Percentiles rank a stretch among this genome's conserved stretches.
Evolutionary conservation across 1,139 yeast species (phyloP).

Genomic region (Saccharomyces hybrid): DNA sequence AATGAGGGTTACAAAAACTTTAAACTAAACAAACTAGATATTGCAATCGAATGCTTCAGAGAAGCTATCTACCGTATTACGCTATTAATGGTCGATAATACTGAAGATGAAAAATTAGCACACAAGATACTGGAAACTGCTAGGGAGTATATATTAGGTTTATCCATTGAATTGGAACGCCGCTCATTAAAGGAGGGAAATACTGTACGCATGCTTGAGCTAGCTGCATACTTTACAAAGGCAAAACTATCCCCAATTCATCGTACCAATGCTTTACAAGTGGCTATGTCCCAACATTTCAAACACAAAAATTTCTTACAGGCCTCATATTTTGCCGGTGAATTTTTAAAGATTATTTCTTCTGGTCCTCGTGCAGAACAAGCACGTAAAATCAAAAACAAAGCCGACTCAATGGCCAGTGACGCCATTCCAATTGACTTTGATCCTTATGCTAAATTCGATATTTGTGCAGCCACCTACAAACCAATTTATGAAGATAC

Average conservation of each 20-base stretch:
- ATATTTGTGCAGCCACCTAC: conserved; percentile 75
- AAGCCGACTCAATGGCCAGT: conserved; percentile 69
- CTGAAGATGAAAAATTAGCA: conserved; percentile 72
- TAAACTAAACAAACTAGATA: conserved; percentile 72
- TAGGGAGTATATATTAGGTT: conserved; percentile 85
- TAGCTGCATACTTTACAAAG: conserved; percentile 92
- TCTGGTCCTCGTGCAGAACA: conserved; percentile 81
- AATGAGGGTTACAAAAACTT: conserved; percentile 75
- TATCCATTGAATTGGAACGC: conserved; percentile 83
- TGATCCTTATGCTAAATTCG: conserved; percentile 87
- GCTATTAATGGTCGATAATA: conserved; percentile 60
- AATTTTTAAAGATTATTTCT: conserved; percentile 59
- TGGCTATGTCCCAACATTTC: conserved; percentile 90
- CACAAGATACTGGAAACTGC: conserved; percentile 64
- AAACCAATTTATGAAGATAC: conserved; percentile 84
- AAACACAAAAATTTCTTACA: conserved; percentile 79
- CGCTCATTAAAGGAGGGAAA: conserved; percentile 66
- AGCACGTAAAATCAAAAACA: conserved; percentile 73
- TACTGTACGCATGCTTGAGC: conserved; percentile 77
- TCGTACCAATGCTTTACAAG: conserved; percentile 79
- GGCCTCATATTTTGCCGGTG: conserved; percentile 85
- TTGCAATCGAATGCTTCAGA: conserved; percentile 74
- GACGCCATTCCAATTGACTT: conserved; percentile 89
- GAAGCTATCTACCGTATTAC: conserved; percentile 69
- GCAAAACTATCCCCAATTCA: conserved; percentile 78